Percentiles rank a stretch among this genome's conserved stretches.
These are phyloP conservation scores for Boletus vermiculosoides DNA, from an alignment of 768 basidiomycete species.

Conservation along the genomic window DNA sequence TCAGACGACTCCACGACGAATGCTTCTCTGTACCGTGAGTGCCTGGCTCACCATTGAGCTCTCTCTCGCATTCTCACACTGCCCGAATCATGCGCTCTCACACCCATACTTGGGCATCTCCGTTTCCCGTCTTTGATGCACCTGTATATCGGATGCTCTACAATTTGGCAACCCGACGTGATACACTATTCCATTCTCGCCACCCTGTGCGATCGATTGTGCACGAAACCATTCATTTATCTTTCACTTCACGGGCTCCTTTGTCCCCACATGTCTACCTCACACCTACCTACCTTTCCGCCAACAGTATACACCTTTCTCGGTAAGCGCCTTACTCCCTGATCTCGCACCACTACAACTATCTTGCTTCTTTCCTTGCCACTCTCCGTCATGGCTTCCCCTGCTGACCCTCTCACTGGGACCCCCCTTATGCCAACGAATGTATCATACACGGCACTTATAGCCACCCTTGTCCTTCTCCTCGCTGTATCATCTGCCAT, in stretches of 20 bases:
- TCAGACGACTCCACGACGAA: conserved; percentile 11
- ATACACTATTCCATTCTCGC: background rate
- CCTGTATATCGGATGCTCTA: background rate
- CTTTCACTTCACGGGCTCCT: background rate
- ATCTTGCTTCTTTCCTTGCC: background rate
- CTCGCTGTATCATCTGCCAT: conserved; percentile 67
- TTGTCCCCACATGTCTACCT: background rate
- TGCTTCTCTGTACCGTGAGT: conserved; percentile 32
- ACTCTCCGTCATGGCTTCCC: conserved; percentile 19
- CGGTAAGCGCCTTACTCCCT: conserved; percentile 18
- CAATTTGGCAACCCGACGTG: background rate
- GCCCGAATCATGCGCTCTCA: conserved; percentile 9
- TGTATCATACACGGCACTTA: conserved; percentile 42
- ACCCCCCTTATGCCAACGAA: conserved; percentile 3
- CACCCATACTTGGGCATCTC: background rate
- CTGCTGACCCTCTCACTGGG: background rate
- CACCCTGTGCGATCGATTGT: conserved; percentile 3
- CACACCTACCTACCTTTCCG: background rate
- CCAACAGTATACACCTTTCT: conserved; percentile 34
- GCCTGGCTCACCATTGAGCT: background rate
- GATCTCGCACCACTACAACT: background rate
- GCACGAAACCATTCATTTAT: background rate
- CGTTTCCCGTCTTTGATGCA: background rate
- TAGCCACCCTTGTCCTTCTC: conserved; percentile 66
- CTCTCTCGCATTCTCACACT: conserved; percentile 19